Conservation (phyloP, 495 filamentous ascomycete genomes). For the Amphirosellinia nigrospora region DNA sequence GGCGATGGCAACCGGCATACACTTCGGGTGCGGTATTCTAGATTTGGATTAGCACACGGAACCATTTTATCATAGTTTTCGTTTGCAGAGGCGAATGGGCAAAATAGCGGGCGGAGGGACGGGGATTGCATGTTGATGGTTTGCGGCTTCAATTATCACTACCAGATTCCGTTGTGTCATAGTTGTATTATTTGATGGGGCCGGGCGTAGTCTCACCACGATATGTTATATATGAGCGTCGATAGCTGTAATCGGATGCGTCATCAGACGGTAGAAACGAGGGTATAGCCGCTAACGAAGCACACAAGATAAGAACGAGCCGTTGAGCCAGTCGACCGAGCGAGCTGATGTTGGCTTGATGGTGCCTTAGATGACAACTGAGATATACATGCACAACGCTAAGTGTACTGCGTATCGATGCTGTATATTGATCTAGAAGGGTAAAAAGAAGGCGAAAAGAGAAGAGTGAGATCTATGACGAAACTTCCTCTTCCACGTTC, state of each 20-base stretch:
- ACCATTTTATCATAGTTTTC: not conserved
- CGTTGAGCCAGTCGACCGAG: not conserved
- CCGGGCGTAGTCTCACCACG: not conserved
- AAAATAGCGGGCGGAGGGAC: not conserved
- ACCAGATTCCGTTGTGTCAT: constrained; percentile 2
- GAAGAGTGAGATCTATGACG: not conserved
- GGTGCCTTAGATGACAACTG: not conserved
- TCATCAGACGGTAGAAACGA: not conserved
- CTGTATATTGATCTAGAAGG: not conserved
- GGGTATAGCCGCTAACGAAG: not conserved
- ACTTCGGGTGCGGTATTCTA: not conserved
- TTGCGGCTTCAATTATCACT: not conserved
- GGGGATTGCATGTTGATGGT: not conserved
- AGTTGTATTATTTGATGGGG: constrained; percentile 3
- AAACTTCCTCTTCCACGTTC: not conserved
- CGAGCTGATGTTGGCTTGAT: not conserved
- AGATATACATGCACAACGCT: constrained; percentile 8
- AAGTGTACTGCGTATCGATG: not conserved
- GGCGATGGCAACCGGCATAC: not conserved
- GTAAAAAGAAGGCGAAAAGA: not conserved
- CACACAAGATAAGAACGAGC: not conserved
- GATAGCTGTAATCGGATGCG: not conserved
- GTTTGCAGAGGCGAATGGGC: not conserved
- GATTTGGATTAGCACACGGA: not conserved
- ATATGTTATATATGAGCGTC: not conserved